phyloP scores from a whole-genome alignment of 2,329 filamentous ascomycete genomes.

The Penicillium sp. region DNA sequence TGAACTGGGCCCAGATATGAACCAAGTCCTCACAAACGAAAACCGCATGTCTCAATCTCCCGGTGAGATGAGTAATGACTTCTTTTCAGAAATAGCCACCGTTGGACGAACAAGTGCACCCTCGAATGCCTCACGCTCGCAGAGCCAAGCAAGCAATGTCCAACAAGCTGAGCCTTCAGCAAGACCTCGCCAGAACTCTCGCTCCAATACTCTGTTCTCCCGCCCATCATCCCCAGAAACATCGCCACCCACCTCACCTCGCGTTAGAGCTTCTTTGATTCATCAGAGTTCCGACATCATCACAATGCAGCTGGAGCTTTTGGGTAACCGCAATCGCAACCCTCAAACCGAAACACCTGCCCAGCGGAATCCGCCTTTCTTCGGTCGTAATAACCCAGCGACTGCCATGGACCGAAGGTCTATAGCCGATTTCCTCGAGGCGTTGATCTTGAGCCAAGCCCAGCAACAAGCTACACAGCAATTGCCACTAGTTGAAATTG shows the following conservation, averaged over 20 bases:
- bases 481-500: constrained; percentile 18
- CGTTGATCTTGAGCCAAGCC: constrained; percentile 32
- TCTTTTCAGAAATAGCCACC: constrained; percentile 30
- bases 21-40: constrained; percentile 31
- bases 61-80: constrained; percentile 36
- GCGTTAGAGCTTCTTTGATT: constrained; percentile 43
- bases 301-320: constrained; percentile 46
- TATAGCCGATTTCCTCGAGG: constrained; percentile 39
- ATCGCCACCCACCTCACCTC: constrained; percentile 44
- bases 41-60: constrained; percentile 41
- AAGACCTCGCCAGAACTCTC: constrained; percentile 31
- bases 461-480: constrained; percentile 19
- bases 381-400: constrained; percentile 13
- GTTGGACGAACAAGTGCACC: constrained; percentile 23
- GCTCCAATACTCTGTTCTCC: constrained; percentile 43
- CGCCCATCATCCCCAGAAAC: constrained; percentile 41
- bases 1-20: constrained; percentile 10
- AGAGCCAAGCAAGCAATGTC: constrained; percentile 11
- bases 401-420: constrained; percentile 25
- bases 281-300: constrained; percentile 46
- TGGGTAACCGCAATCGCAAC: constrained; percentile 33
- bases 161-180: constrained; percentile 9
- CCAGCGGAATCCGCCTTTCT: constrained; percentile 13
- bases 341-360: constrained; percentile 15
- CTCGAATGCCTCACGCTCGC: constrained; percentile 13